These are phyloP conservation scores for Geotrichum carabidarum DNA, from an alignment of 1,139 yeast genomes.

Conservation along the genomic window DNA sequence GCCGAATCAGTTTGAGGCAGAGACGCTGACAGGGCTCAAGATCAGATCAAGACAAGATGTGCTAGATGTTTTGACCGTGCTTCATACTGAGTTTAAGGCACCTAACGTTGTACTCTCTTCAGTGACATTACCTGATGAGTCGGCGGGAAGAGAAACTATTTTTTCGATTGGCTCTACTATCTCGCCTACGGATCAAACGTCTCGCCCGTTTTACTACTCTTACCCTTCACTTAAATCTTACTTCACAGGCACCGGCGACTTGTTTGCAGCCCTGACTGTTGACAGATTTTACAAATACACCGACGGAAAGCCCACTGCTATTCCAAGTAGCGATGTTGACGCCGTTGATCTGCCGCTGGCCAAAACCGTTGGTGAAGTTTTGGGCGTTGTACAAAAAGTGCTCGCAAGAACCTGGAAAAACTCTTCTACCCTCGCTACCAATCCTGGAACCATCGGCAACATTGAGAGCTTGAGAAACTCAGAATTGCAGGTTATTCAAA, in stretches of 20 bases:
- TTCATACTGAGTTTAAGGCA: slow-evolving; percentile 51
- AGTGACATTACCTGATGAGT: slow-evolving; percentile 34
- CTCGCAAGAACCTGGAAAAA: slow-evolving; percentile 25
- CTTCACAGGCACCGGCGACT: slow-evolving; percentile 91
- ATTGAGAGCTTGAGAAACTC: slow-evolving; percentile 30
- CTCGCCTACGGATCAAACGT: slow-evolving; percentile 5
- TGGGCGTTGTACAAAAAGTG: slow-evolving; percentile 29
- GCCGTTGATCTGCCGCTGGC: slow-evolving; percentile 20
- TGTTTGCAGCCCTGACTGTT: slow-evolving; percentile 71
- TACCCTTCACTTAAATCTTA: slow-evolving; percentile 60
- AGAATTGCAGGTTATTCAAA: slow-evolving; percentile 30
- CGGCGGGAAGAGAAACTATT: slow-evolving; percentile 33
- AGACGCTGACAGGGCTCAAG: slow-evolving; percentile 54
- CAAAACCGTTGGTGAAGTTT: slow-evolving; percentile 27
- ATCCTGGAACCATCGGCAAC: slow-evolving; percentile 27
- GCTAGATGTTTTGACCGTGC: slow-evolving; percentile 42
- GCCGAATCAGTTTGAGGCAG: slow-evolving; percentile 90
- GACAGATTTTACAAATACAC: slow-evolving; percentile 49
- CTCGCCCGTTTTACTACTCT: slow-evolving; percentile 39
- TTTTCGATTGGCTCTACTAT: slow-evolving; percentile 52
- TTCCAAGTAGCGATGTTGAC: slow-evolving; percentile 1
- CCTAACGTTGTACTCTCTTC: slow-evolving; percentile 69
- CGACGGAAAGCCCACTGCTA: slow-evolving; percentile 5
- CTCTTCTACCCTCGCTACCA: slow-evolving; percentile 22
- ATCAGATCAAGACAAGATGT: slow-evolving; percentile 45